Percentiles rank a stretch among this genome's conserved stretches.
These are phyloP conservation scores for Suhomyces kilbournensis DNA, from an alignment of 805 yeast species.

Conservation along the genomic window DNA sequence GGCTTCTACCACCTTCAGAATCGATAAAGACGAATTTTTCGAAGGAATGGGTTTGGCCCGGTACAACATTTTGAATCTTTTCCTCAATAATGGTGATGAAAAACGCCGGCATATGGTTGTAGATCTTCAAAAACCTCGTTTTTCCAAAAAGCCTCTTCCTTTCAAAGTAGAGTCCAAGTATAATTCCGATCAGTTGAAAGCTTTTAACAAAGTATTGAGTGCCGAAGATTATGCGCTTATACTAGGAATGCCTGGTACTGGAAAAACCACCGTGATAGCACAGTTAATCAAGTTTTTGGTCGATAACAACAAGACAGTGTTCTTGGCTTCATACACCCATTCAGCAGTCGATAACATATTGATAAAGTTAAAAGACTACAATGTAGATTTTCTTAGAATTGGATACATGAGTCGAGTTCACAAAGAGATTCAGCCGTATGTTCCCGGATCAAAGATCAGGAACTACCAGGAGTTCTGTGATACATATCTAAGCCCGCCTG, in stretches of 20 bases:
- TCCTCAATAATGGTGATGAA: conserved; percentile 49
- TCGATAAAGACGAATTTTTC: conserved; percentile 78
- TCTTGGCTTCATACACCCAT: conserved; percentile 86
- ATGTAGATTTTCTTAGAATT: conserved; percentile 54
- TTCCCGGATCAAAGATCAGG: conserved; percentile 40
- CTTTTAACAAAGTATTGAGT: conserved; percentile 61
- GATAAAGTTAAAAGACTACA: conserved; percentile 53
- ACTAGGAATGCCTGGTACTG: conserved; percentile 98
- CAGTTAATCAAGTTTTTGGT: conserved; percentile 64
- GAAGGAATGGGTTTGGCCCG: conserved; percentile 76
- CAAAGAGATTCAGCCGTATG: conserved; percentile 52
- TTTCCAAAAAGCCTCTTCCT: conserved; percentile 19
- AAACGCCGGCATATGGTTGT: conserved; percentile 49
- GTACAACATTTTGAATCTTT: conserved; percentile 68
- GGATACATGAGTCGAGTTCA: conserved; percentile 65
- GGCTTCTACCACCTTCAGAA: conserved; percentile 44
- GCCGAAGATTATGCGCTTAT: conserved; percentile 77
- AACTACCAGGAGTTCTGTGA: conserved; percentile 45
- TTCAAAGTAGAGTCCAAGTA: conserved; percentile 29
- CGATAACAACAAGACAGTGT: conserved; percentile 58
- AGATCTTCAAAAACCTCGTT: conserved; percentile 50
- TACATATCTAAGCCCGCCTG: conserved; percentile 53
- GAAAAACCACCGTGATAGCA: conserved; percentile 88
- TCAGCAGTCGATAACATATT: conserved; percentile 95
- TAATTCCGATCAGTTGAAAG: conserved; percentile 69